These are phyloP conservation scores for Carex kokanica DNA, from an alignment of 176 grass and related monocot genomes.

Conservation along the genomic window DNA sequence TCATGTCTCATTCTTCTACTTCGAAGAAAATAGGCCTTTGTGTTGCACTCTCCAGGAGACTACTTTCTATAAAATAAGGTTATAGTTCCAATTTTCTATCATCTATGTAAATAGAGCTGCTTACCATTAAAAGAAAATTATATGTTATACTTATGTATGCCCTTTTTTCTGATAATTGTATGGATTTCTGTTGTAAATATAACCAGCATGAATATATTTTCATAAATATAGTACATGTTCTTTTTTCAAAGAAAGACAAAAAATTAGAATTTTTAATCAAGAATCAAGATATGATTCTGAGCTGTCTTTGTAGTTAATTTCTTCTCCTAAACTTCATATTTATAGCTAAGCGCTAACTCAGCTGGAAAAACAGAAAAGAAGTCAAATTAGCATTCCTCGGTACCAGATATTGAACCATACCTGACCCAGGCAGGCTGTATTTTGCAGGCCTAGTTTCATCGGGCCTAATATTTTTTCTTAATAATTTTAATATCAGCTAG, in stretches of 20 bases:
- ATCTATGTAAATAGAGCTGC: neutral
- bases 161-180: neutral
- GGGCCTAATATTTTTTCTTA: constrained; percentile 15
- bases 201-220: neutral
- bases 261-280: neutral
- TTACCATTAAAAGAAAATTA: neutral
- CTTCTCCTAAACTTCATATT: neutral
- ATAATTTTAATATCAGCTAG: constrained; percentile 42
- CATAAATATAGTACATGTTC: neutral
- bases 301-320: neutral
- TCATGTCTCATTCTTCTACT: neutral
- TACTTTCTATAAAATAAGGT: neutral
- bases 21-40: neutral
- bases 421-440: neutral
- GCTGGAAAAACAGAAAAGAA: neutral
- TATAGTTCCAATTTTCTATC: neutral
- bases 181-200: neutral
- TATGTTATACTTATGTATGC: neutral
- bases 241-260: neutral
- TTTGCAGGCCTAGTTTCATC: neutral
- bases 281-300: neutral
- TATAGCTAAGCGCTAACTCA: neutral
- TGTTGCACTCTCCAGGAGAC: constrained; percentile 4
- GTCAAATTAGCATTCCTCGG: neutral
- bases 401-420: neutral